Percentiles rank a stretch among this genome's conserved stretches.
Conservation (phyloP, 106 monocot species). For the Phalaenopsis equestris region DNA sequence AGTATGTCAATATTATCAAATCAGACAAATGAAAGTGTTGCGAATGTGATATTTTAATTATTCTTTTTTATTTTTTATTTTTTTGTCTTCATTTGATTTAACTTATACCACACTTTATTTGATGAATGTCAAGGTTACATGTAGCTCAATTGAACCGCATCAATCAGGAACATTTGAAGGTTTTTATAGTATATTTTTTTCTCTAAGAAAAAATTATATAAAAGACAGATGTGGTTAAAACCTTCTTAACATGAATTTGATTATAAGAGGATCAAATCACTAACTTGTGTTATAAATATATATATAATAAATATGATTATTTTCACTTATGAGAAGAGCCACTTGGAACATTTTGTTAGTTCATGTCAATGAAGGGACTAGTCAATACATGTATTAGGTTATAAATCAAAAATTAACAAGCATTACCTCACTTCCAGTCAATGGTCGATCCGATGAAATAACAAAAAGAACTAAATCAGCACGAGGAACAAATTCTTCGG, state of each 20-base stretch:
- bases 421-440: constrained; percentile 94
- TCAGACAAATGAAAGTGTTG: no score
- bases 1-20: no score
- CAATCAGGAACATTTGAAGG: background rate
- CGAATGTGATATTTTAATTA: no score
- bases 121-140: background rate
- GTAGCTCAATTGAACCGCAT: background rate
- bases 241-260: background rate
- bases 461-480: constrained; percentile 95
- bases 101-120: no score
- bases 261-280: background rate
- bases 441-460: constrained; percentile 83
- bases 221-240: background rate
- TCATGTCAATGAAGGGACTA: background rate
- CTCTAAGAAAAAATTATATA: background rate
- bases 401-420: constrained; percentile 1
- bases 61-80: no score
- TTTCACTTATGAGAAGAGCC: background rate
- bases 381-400: background rate
- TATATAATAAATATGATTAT: background rate
- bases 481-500: constrained; percentile 95
- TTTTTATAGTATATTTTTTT: background rate
- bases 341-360: background rate
- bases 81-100: no score
- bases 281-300: background rate